Percentiles rank a stretch among this genome's conserved stretches.
Evolutionary conservation across 176 grass and related monocot species (phyloP).

Genomic region (Ensete ventricosum): DNA sequence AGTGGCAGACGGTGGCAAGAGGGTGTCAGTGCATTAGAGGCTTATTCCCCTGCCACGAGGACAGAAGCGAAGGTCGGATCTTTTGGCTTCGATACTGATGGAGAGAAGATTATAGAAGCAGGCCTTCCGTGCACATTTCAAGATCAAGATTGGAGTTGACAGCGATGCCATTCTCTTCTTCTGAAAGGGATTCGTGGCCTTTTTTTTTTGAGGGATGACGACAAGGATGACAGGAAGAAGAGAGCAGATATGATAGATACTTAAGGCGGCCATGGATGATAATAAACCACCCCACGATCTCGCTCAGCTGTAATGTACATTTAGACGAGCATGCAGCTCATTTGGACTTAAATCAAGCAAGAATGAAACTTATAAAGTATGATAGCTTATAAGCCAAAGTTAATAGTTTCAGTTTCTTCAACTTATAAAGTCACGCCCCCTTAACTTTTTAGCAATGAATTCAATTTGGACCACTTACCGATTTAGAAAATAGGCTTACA

Average conservation of each 20-base stretch:
- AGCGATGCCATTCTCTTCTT: too few relatives aligned
- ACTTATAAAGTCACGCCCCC: too few relatives aligned
- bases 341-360: too few relatives aligned
- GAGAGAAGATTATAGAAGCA: conserved; percentile 35
- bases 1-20: conserved; percentile 19
- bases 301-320: too few relatives aligned
- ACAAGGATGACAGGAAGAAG: conserved; percentile 41
- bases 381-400: too few relatives aligned
- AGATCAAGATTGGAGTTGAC: conserved; percentile 25
- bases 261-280: conserved; percentile 41
- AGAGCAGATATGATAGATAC: conserved; percentile 51
- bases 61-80: conserved; percentile 27
- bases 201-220: conserved; percentile 33
- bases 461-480: too few relatives aligned
- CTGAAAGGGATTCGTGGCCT: conserved; percentile 6
- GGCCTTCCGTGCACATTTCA: conserved; percentile 28
- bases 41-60: conserved; percentile 56
- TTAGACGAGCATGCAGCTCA: too few relatives aligned
- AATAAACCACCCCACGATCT: conserved; percentile 29
- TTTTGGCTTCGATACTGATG: conserved; percentile 24
- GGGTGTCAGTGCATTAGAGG: conserved; percentile 52
- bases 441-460: too few relatives aligned
- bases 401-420: too few relatives aligned
- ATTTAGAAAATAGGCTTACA: too few relatives aligned
- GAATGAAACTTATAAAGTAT: too few relatives aligned